Evolutionary conservation across 768 basidiomycete species (phyloP).

Genomic region (Leccinum subgranulosum): DNA sequence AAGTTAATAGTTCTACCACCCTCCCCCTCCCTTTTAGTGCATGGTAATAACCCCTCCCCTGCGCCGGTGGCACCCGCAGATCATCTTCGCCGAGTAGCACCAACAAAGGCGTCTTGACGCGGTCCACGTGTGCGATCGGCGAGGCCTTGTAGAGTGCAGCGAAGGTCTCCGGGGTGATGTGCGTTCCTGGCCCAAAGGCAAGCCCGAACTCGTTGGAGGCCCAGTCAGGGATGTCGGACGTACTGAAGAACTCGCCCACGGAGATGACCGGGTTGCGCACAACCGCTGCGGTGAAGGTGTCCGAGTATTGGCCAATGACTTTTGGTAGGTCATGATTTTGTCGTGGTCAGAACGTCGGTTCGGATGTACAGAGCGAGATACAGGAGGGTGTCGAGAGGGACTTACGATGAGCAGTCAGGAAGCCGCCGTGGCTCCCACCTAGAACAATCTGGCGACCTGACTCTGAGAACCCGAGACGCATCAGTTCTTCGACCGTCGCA

Average conservation of each 20-base stretch:
- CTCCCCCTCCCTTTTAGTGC: constrained; percentile 42
- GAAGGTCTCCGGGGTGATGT: constrained; percentile 47
- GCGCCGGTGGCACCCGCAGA: constrained; percentile 58
- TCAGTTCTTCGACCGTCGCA: constrained; percentile 48
- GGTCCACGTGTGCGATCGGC: constrained; percentile 54
- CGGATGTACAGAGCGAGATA: neutral
- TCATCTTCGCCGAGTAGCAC: constrained; percentile 61
- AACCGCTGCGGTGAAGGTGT: constrained; percentile 58
- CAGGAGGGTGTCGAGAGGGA: neutral
- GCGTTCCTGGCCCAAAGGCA: constrained; percentile 31
- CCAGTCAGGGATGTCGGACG: constrained; percentile 73
- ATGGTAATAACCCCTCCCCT: constrained; percentile 47
- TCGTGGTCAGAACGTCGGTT: neutral
- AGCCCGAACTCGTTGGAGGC: constrained; percentile 40
- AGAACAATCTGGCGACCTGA: constrained; percentile 51
- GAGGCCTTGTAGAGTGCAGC: constrained; percentile 45
- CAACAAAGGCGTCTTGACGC: constrained; percentile 53
- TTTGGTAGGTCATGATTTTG: neutral
- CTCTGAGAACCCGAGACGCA: constrained; percentile 46
- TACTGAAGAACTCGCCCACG: constrained; percentile 45
- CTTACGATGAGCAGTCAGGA: constrained; percentile 45
- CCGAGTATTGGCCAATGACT: constrained; percentile 62
- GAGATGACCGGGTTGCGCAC: constrained; percentile 72
- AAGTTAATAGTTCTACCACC: constrained; percentile 56
- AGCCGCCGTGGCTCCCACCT: constrained; percentile 75